Conservation (phyloP, 192 early-diverging fungal genomes). For the Phlyctochytrium arcticum region DNA sequence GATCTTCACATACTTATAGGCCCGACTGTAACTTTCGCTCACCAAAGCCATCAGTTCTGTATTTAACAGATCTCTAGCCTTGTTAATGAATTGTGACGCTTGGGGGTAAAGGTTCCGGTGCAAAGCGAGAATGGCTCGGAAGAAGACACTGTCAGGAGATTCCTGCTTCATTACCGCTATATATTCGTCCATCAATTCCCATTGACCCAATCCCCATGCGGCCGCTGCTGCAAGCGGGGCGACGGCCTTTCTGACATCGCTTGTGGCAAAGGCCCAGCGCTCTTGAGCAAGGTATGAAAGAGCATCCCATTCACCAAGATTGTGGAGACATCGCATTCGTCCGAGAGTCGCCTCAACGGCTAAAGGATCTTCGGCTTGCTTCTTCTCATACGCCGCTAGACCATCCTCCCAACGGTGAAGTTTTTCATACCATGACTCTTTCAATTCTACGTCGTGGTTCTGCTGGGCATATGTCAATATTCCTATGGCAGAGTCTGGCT, state of each 20-base stretch:
- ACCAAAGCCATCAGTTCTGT: slow-evolving; percentile 81
- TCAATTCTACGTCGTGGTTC: slow-evolving; percentile 73
- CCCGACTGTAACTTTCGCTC: slow-evolving; percentile 91
- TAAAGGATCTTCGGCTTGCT: slow-evolving; percentile 70
- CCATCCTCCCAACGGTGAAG: slow-evolving; percentile 94
- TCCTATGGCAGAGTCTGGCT: slow-evolving; percentile 94
- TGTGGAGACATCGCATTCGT: slow-evolving; percentile 88
- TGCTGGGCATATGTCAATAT: slow-evolving; percentile 87
- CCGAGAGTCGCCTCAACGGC: slow-evolving; percentile 74
- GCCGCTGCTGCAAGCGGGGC: slow-evolving; percentile 89
- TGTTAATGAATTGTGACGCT: slow-evolving; percentile 70
- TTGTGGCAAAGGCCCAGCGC: slow-evolving; percentile 49
- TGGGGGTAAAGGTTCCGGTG: slow-evolving; percentile 73
- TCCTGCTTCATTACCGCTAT: slow-evolving; percentile 74
- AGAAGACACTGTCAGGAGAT: slow-evolving; percentile 78
- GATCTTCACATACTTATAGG: slow-evolving; percentile 62
- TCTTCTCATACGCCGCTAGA: slow-evolving; percentile 75
- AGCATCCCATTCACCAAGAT: slow-evolving; percentile 89
- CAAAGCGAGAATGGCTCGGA: slow-evolving; percentile 77
- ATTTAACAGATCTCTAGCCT: slow-evolving; percentile 77
- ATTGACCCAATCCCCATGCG: slow-evolving; percentile 85
- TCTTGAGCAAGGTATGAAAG: slow-evolving; percentile 75
- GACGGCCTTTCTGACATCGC: slow-evolving; percentile 66
- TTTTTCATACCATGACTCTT: slow-evolving; percentile 91
- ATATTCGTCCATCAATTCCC: slow-evolving; percentile 88